These are phyloP conservation scores for Tolypocladium pustulatum DNA, from an alignment of 2,329 filamentous ascomycete species.

Conservation along the genomic window DNA sequence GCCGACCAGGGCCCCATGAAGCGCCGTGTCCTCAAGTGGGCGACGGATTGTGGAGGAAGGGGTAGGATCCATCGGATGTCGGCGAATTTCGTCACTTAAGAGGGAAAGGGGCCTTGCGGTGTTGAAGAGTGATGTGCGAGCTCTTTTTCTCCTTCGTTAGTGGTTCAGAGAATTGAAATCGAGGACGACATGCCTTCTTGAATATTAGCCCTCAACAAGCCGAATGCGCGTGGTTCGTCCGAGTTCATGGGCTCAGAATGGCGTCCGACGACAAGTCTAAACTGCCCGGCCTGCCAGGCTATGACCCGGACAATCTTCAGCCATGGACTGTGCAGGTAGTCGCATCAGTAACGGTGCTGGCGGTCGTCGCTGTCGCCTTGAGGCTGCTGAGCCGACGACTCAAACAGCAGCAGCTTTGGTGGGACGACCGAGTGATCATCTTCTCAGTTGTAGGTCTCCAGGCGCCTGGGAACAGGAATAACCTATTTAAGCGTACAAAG, in stretches of 20 bases:
- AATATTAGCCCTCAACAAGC: not conserved
- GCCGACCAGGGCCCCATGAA: not conserved
- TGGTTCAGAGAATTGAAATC: not conserved
- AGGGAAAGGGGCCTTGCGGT: not conserved
- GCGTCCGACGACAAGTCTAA: slow-evolving; percentile 1
- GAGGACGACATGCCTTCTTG: not conserved
- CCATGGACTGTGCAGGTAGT: slow-evolving; percentile 29
- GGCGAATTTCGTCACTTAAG: not conserved
- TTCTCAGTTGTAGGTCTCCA: slow-evolving; percentile 30
- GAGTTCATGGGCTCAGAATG: not conserved
- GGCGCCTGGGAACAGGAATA: not conserved
- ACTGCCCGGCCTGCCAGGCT: slow-evolving; percentile 11
- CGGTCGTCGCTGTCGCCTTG: slow-evolving; percentile 24
- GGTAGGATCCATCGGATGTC: too few relatives aligned
- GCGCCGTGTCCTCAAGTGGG: not conserved
- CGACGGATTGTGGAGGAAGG: too few relatives aligned
- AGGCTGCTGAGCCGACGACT: slow-evolving; percentile 29
- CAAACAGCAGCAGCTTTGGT: slow-evolving; percentile 31
- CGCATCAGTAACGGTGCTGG: slow-evolving; percentile 28
- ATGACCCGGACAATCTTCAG: slow-evolving; percentile 23
- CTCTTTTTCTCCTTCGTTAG: not conserved
- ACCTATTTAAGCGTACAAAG: not conserved
- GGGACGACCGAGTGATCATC: slow-evolving; percentile 38
- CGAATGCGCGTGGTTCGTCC: not conserved
- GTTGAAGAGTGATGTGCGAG: not conserved